phyloP scores from a whole-genome alignment of 257 asterid species.

The Solanum gandarillasii region DNA sequence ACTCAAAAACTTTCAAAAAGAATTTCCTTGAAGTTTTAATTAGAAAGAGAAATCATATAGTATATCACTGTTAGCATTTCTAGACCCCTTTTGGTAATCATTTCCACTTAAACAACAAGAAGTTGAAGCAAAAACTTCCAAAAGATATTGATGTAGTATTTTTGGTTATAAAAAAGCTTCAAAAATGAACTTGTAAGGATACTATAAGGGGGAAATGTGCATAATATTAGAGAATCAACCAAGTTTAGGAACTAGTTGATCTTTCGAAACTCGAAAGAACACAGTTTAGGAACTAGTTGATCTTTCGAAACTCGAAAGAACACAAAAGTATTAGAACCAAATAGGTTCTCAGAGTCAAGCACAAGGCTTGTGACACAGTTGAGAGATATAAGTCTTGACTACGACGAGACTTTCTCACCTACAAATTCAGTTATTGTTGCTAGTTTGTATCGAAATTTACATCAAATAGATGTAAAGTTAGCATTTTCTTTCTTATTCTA shows the following conservation, averaged over 20 bases:
- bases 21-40: neutral
- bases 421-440: neutral
- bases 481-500: neutral
- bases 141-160: neutral
- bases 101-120: neutral
- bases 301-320: neutral
- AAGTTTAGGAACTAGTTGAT: neutral
- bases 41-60: neutral
- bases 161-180: neutral
- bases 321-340: neutral
- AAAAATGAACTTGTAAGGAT: neutral
- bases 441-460: neutral
- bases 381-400: neutral
- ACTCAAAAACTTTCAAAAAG: neutral
- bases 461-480: neutral
- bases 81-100: neutral
- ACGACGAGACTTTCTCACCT: neutral
- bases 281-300: neutral
- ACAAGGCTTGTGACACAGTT: neutral
- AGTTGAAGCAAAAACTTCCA: neutral
- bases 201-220: neutral
- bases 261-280: neutral
- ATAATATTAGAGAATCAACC: neutral
- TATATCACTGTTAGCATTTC: neutral
- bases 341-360: neutral